Conservation (phyloP, 2,329 filamentous ascomycete species). For the Diaporthe longicolla region DNA sequence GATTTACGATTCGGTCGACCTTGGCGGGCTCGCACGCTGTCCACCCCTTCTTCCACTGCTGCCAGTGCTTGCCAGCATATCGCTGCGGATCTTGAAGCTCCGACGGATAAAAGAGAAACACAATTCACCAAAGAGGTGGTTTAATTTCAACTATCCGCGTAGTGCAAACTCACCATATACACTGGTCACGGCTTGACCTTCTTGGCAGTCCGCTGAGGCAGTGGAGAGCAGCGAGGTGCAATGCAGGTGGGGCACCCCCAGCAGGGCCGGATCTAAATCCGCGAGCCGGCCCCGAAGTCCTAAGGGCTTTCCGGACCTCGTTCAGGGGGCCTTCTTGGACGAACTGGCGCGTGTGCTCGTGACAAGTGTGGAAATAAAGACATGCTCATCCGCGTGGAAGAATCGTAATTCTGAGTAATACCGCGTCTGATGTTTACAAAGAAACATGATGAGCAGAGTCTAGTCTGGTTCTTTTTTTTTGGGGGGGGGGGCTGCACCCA, state of each 20-base stretch:
- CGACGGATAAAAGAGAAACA: constrained; percentile 1
- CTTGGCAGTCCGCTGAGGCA: neutral
- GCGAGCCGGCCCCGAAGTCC: neutral
- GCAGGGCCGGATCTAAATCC: constrained; percentile 2
- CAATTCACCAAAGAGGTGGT: neutral
- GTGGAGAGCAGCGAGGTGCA: neutral
- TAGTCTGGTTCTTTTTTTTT: too few relatives aligned
- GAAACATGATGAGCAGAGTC: too few relatives aligned
- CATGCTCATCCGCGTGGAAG: neutral
- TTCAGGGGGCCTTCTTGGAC: neutral
- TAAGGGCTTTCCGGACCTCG: neutral
- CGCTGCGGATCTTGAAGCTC: neutral
- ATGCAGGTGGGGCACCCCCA: neutral
- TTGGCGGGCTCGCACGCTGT: neutral
- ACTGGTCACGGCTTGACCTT: neutral
- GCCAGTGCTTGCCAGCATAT: neutral
- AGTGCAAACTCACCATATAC: neutral
- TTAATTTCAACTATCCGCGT: neutral
- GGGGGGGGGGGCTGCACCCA: too few relatives aligned
- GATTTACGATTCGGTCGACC: constrained; percentile 21
- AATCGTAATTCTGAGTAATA: neutral
- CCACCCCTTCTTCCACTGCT: too few relatives aligned
- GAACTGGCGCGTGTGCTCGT: neutral
- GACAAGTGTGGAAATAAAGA: neutral
- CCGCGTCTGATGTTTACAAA: too few relatives aligned